Conservation (phyloP, 805 yeast species). For the Hanseniaspora taiwanica region DNA sequence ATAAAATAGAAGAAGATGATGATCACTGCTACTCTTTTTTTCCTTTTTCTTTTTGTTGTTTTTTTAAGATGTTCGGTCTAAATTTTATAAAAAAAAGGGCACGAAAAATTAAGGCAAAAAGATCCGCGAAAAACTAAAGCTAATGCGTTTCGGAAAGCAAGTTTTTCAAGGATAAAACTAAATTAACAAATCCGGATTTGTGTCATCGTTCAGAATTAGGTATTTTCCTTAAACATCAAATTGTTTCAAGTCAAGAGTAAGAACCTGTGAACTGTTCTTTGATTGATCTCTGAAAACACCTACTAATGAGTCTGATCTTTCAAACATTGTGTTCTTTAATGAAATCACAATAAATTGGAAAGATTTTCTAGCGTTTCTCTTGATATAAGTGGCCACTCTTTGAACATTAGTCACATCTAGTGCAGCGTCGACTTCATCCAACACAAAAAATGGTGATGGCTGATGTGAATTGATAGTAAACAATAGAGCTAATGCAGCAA, state of each 20-base stretch:
- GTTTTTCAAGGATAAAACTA: too few relatives aligned
- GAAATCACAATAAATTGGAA: constrained; percentile 91
- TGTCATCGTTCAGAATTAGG: neutral
- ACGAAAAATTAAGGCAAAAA: neutral
- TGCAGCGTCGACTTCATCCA: constrained; percentile 98
- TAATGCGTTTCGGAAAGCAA: too few relatives aligned
- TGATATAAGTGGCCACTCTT: constrained; percentile 76
- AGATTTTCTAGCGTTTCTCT: constrained; percentile 56
- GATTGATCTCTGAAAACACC: constrained; percentile 82
- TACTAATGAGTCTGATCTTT: constrained; percentile 77
- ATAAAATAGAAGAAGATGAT: too few relatives aligned
- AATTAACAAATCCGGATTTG: too few relatives aligned
- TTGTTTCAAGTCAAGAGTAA: constrained; percentile 50
- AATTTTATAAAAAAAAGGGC: neutral
- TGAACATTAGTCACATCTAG: constrained; percentile 81
- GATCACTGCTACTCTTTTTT: too few relatives aligned
- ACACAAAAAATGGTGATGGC: constrained; percentile 90
- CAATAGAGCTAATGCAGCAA: constrained; percentile 86
- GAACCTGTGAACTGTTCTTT: constrained; percentile 56
- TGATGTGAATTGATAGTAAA: constrained; percentile 84
- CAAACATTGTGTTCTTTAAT: constrained; percentile 75
- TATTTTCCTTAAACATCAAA: neutral
- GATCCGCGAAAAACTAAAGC: too few relatives aligned
- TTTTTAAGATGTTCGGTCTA: neutral
- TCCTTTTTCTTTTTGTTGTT: neutral